These are phyloP conservation scores for Mimosa pudica DNA, from an alignment of 306 rosid genomes.

Conservation along the genomic window DNA sequence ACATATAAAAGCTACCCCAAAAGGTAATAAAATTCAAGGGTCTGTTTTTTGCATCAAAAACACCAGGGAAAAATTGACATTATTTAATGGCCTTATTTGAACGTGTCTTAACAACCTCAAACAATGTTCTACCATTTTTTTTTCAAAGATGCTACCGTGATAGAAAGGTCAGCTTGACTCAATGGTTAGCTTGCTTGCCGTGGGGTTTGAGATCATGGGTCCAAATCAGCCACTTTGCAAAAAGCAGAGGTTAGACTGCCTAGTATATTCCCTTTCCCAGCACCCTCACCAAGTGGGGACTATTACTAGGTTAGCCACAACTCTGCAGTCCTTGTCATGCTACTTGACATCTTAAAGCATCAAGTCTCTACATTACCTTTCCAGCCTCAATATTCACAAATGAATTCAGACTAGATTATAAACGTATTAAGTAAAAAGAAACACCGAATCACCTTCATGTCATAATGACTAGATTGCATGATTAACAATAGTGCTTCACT, in stretches of 20 bases:
- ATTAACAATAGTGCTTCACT: background rate
- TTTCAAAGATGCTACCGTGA: too few species aligned
- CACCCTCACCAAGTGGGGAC: too few species aligned
- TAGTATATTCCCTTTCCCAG: too few species aligned
- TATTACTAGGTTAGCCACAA: too few species aligned
- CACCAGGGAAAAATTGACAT: background rate
- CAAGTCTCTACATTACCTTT: background rate
- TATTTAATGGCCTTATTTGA: too few species aligned
- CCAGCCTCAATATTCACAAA: background rate
- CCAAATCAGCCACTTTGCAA: too few species aligned
- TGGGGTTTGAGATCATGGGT: too few species aligned
- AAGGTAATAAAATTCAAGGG: background rate
- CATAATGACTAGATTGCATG: background rate
- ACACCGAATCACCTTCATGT: background rate
- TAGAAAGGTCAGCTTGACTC: too few species aligned
- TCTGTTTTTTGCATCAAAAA: conserved; percentile 8
- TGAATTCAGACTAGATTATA: background rate
- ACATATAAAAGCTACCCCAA: background rate
- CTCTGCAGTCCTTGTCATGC: background rate
- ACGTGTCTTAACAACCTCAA: background rate
- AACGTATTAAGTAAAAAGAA: background rate
- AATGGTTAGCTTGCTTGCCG: too few species aligned
- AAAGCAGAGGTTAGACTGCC: too few species aligned
- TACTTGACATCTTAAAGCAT: background rate
- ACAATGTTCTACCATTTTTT: too few species aligned